Base-by-base conservation (phyloP, 495 filamentous ascomycete species). In the Aspergillus nidulans region DNA sequence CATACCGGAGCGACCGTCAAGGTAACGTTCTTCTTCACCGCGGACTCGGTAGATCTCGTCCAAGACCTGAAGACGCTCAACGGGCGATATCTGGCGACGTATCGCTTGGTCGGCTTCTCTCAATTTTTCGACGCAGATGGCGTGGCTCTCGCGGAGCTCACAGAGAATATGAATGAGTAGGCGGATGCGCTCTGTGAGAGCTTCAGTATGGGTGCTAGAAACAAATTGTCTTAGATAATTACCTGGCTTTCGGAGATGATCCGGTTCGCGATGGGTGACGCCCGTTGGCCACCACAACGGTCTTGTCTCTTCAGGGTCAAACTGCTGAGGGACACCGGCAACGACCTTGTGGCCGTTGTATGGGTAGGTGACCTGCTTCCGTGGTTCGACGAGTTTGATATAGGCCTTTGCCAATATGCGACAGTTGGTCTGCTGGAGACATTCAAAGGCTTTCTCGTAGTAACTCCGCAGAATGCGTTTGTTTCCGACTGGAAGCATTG, bases 281-380 rank as follows among this genome's bases (percentile, higher is more conserved):
- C 76, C 72, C 32, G 73, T 70, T 0, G 90, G 90, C 90, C 90
- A 95, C 90, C 90, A 94, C 9, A 76, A 76, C 4, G 90, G 90
- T 56, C 72, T 77, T 1, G 72, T 77, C 44, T 63, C 56, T 44
- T 75, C 71, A 7, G 73, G 72, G 19, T 72, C 64, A 4, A 73
- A 56, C 44, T 73, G 70, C 34, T 69, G 63, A 9, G 70, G 63
- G 10, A 52, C 52, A 8, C 71, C 73, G 4, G 60, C 61, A 19
- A 72, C 63, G 15, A 72, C 65, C 50, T 70, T 73, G 7, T 80
- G 77, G 49, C 81, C 77, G 21, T 86, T 90, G 65, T 95, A 96
- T 0, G 91, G 91, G 57, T 87, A 84, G 34, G 79, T 85, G 0
- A 84, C 83, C 65, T 95, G 89, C 65, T 96, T 96, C 62, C 88